Base-by-base conservation (phyloP, 2,329 filamentous ascomycete species). In the Ceratocystis variospora region DNA sequence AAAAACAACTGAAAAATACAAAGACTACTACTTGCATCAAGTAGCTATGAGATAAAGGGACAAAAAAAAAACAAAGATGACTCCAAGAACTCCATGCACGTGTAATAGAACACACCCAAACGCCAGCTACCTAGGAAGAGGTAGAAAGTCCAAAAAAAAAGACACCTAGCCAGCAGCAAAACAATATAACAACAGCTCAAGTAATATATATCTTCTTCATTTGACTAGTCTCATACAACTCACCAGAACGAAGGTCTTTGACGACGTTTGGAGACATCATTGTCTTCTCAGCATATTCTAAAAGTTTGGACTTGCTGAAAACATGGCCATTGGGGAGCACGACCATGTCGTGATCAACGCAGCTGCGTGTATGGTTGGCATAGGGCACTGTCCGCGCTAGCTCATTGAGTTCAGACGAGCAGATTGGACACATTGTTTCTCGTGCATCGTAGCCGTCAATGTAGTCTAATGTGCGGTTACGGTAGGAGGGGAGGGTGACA, bases 151-250 rank as follows among this genome's bases (percentile, higher is more conserved):
- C 12, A 12, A 25, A 25, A 12, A 25, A 25, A 50, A 25, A 50
- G 48, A 3, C 17, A 50, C 5, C 8, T 48, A 15, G 46, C 7
- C 19, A 28, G 48, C 46, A 48, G 45, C 5, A 50, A 8, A 25
- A 53, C 19, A 10, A 17, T 25, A 28, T 1, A 59, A 15, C 53
- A 57, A 22, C 28, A 5, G 12, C 5, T 59, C 77, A 96, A 65
- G 90, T 90, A 68, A 97, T 96, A 73, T 87, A 99, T 25, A 97
- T 91, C 78, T 95, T 96, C 78, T 88, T 88, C 67, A 94, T 77
- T 66, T 83, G 79, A 1, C 80, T 79, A 64, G 80, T 77, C 0
- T 79, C 75, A 72, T 82, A 94, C 10, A 88, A 77, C 63, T 89
- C 83, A 0, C 87, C 87, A 0, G 88, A 91, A 19, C 87, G 85